Evolutionary conservation across 192 early-diverging fungal genomes (phyloP).

Genomic region (Mortierella hygrophila): DNA sequence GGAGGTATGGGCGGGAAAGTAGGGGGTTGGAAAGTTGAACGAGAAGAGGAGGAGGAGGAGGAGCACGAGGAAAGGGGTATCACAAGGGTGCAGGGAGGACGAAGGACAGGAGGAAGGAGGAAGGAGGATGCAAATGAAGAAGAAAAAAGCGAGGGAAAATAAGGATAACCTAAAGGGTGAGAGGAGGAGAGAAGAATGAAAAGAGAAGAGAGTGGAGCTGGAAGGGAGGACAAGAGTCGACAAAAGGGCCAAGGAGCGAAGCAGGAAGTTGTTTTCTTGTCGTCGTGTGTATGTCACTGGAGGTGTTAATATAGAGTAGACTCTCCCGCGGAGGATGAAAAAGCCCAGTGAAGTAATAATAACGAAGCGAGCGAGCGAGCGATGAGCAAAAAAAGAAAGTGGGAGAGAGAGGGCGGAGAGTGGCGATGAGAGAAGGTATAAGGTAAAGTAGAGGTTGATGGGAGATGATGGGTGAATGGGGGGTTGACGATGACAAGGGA

Average conservation of each 20-base stretch:
- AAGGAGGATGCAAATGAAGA: neutral
- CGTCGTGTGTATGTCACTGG: too few species aligned
- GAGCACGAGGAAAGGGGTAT: neutral
- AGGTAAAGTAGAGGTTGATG: neutral
- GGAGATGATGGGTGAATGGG: neutral
- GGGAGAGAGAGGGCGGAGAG: neutral
- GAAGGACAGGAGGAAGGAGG: neutral
- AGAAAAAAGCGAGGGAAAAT: slow-evolving; percentile 11
- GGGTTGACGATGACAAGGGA: slow-evolving; percentile 2
- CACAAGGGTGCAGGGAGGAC: neutral
- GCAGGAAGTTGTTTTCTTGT: too few species aligned
- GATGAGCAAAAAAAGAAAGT: slow-evolving; percentile 3
- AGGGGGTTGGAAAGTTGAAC: neutral
- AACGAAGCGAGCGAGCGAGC: neutral
- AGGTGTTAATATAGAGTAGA: too few species aligned
- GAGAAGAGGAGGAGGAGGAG: too few species aligned
- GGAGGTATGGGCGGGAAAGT: neutral
- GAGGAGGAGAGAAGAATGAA: neutral
- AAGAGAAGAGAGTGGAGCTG: neutral
- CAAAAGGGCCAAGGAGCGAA: too few species aligned
- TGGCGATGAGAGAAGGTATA: slow-evolving; percentile 4
- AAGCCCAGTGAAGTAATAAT: slow-evolving; percentile 2
- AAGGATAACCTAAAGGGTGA: neutral
- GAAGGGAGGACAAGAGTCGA: neutral
- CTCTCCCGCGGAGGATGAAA: neutral